A percentile compares a stretch with the other conserved stretches of the same genome.
Evolutionary conservation across 208 protist genomes (phyloP).

Genomic region (Perkinsela sp.): DNA sequence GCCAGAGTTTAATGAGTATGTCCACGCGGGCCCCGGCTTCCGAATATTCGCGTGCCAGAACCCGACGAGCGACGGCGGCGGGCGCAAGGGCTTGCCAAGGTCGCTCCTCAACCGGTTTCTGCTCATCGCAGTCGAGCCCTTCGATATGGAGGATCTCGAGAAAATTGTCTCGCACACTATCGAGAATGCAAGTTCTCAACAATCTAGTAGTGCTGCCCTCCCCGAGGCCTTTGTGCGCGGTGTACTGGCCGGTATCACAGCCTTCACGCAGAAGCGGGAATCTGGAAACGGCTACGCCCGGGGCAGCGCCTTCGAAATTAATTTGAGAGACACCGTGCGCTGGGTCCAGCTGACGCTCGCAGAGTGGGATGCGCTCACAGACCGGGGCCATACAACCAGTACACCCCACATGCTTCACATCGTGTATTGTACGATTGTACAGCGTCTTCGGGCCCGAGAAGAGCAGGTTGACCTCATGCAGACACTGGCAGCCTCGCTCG

Average conservation of each 20-base stretch:
- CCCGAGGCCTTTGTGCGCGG: background rate
- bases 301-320: constrained; percentile 97
- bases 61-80: constrained; percentile 83
- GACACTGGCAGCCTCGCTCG: background rate
- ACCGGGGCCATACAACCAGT: background rate
- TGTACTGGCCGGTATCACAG: background rate
- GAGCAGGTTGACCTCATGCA: constrained; percentile 15
- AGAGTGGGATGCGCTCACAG: background rate
- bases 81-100: constrained; percentile 93
- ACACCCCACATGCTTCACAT: constrained; percentile 2
- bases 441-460: constrained; percentile 47
- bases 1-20: constrained; percentile 60
- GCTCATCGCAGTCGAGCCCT: constrained; percentile 71
- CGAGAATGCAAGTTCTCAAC: background rate
- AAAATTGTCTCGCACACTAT: constrained; percentile 12
- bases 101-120: constrained; percentile 99
- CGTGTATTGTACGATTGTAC: constrained; percentile 35
- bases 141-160: constrained; percentile 48
- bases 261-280: background rate
- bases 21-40: constrained; percentile 59
- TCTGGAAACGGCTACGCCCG: constrained; percentile 8
- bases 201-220: background rate
- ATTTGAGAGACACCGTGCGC: constrained; percentile 95
- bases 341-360: constrained; percentile 74
- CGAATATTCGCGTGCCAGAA: constrained; percentile 98